phyloP scores from a whole-genome alignment of 139 green algal species.

The Chlorella sp. region DNA sequence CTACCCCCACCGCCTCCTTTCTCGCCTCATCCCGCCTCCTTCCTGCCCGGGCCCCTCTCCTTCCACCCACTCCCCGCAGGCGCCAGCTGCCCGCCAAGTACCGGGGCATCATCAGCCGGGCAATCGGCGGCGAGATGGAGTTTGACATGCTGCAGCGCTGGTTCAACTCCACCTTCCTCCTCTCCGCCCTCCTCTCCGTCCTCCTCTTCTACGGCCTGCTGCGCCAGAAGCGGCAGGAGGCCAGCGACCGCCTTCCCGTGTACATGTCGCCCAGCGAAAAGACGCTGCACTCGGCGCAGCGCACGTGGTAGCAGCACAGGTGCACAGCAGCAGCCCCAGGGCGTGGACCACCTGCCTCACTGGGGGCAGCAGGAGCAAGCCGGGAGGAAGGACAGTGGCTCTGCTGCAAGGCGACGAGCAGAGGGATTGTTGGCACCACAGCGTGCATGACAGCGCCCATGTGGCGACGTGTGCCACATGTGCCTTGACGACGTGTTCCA shows the following conservation, averaged over 20 bases:
- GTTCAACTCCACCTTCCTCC: conserved; percentile 52
- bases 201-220: conserved; percentile 53
- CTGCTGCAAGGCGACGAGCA: too few relatives aligned
- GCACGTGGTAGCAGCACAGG: not conserved
- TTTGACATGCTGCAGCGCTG: conserved; percentile 85
- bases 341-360: too few relatives aligned
- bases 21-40: not conserved
- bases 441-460: too few relatives aligned
- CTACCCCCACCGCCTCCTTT: too few relatives aligned
- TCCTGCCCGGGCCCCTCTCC: not conserved
- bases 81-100: conserved; percentile 80
- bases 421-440: too few relatives aligned
- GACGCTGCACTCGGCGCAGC: not conserved
- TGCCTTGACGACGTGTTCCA: too few relatives aligned
- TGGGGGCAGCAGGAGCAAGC: too few relatives aligned
- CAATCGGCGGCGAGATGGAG: conserved; percentile 82
- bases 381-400: too few relatives aligned
- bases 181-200: conserved; percentile 37
- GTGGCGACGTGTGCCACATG: too few relatives aligned
- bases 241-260: conserved; percentile 28
- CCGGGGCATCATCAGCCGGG: conserved; percentile 64
- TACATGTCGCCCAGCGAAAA: conserved; percentile 25
- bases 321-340: too few relatives aligned
- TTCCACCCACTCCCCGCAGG: conserved; percentile 17
- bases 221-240: conserved; percentile 30